A percentile compares a stretch with the other conserved stretches of the same genome.
Conservation (phyloP, 2,329 filamentous ascomycete genomes). For the Chaetomiaceae sp. region DNA sequence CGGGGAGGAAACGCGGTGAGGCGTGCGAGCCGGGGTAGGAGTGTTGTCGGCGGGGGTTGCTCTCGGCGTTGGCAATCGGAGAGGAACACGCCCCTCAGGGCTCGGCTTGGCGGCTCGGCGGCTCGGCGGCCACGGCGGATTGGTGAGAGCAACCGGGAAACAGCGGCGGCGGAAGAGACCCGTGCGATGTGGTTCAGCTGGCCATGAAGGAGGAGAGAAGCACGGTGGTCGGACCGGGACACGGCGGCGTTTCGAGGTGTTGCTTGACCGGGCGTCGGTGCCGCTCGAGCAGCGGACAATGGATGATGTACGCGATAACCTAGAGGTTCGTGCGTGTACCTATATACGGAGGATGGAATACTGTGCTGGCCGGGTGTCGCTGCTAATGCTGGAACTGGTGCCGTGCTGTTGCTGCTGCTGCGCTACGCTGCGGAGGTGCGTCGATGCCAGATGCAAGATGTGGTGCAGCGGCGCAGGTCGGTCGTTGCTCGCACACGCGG, state of each 20-base stretch:
- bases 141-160: background rate
- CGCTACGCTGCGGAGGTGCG: background rate
- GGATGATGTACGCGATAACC: no score
- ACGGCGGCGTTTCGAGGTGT: conserved; percentile 7
- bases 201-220: conserved; percentile 11
- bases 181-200: conserved; percentile 8
- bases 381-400: background rate
- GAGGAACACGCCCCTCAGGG: background rate
- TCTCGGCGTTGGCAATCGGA: conserved; percentile 1
- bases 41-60: background rate
- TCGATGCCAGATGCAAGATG: background rate
- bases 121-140: background rate
- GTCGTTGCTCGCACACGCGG: background rate
- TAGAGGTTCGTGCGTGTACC: no score
- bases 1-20: conserved; percentile 6
- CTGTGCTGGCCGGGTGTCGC: no score
- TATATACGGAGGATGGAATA: no score
- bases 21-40: no score
- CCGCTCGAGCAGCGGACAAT: background rate
- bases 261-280: conserved; percentile 4
- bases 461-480: conserved; percentile 5
- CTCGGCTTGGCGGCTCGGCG: background rate
- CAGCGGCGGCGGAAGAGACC: background rate
- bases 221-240: conserved; percentile 1
- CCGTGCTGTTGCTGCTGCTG: background rate